Evolutionary conservation across 2,329 filamentous ascomycete genomes (phyloP), one percentile per base, ranked within the genome.

Genomic region (Aspergillus sp.): DNA sequence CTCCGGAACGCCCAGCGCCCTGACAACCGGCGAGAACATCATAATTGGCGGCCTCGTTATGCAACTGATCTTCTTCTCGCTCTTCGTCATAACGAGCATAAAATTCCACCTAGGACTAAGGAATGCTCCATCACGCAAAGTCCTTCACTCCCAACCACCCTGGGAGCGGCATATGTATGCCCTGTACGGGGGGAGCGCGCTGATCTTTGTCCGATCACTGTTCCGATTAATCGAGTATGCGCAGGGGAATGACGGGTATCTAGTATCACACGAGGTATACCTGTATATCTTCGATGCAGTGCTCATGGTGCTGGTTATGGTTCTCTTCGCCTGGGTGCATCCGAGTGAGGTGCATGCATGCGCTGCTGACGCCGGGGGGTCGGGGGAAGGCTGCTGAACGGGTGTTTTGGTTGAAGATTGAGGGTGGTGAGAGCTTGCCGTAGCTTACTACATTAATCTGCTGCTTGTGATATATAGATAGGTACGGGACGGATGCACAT

Each of bases 61-160:
- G 7, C 62, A 64, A 23, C 43, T 64, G 22, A 8, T 62, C 41
- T 62, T 62, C 49, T 64, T 64, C 34, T 46, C 52, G 5, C 38
- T 57, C 28, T 64, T 64, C 43, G 23, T 64, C 19, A 17, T 31
- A 9, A 50, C 54, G 0, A 31, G 52, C 2, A 34, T 48, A 3
- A 43, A 31, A 15, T 64, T 64, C 41, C 54, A 60, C 17, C 50
- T 46, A 3, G 15, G 43, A 1, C 50, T 64, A 15, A 4, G 11
- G 3, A 46, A 4, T 9, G n/a, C 15, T 2, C 17, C 30, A 17
- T 31, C 25, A 7, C 25, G 41, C 31, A 31, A 31, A n/a, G 25
- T 19, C 7, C 52, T 41, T 4, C 22, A 45, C 1, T 28, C 54
- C 3, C 9, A 52, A 6, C 11, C 28, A 15, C 46, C 46, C n/a